phyloP scores from a whole-genome alignment of 495 filamentous ascomycete genomes.

The Cercophora sp. region DNA sequence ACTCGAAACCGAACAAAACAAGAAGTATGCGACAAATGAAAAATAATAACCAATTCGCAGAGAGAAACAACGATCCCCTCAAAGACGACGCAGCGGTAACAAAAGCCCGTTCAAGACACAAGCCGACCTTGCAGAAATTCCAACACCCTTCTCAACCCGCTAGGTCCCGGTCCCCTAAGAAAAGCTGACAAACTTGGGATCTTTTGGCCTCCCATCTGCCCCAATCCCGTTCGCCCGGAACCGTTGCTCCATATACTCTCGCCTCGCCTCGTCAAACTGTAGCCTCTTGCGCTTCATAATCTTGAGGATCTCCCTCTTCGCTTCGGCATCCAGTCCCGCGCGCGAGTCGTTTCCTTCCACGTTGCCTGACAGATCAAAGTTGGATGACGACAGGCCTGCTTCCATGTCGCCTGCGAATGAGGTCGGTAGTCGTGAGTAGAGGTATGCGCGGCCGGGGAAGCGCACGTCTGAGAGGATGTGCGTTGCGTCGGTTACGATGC shows the following conservation, averaged over 20 bases:
- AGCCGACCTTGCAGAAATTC: not conserved
- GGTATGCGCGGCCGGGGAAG: slow-evolving; percentile 55
- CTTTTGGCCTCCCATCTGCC: slow-evolving; percentile 78
- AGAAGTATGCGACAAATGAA: too few species aligned
- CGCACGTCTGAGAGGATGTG: slow-evolving; percentile 12
- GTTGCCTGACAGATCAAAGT: slow-evolving; percentile 79
- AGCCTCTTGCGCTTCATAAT: slow-evolving; percentile 81
- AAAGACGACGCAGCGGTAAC: not conserved
- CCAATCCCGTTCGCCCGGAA: slow-evolving; percentile 86
- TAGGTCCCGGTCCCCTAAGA: too few species aligned
- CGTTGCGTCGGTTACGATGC: slow-evolving; percentile 32
- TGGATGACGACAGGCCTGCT: slow-evolving; percentile 72
- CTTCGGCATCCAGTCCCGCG: slow-evolving; percentile 71
- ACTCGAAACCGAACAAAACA: too few species aligned
- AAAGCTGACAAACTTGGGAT: slow-evolving; percentile 94
- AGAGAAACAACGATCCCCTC: too few species aligned
- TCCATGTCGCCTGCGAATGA: slow-evolving; percentile 73
- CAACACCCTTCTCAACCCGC: not conserved
- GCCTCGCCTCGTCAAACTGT: slow-evolving; percentile 85
- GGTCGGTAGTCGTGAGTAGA: slow-evolving; percentile 68
- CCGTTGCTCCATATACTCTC: slow-evolving; percentile 75
- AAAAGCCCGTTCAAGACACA: not conserved
- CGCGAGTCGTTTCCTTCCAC: slow-evolving; percentile 70
- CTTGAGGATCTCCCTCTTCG: slow-evolving; percentile 72
- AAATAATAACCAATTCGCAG: too few species aligned